These are phyloP conservation scores for Prunus campanulata DNA, from an alignment of 306 rosid species.

Conservation along the genomic window DNA sequence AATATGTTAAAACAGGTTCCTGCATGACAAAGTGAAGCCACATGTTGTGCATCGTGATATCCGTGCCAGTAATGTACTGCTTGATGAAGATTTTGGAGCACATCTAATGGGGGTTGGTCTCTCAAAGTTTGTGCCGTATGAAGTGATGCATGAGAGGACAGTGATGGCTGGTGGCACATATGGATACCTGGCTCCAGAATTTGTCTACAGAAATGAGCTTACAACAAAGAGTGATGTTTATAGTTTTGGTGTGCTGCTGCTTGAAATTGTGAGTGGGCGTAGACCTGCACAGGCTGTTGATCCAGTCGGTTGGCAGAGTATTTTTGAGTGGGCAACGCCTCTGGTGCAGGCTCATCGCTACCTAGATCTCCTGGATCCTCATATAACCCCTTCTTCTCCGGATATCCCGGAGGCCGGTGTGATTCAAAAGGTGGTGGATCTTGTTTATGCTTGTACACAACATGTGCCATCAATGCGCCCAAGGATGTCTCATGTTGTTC, in stretches of 20 bases:
- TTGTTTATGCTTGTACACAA: conserved; percentile 96
- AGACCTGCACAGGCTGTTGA: conserved; percentile 97
- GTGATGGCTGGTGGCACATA: conserved; percentile 98
- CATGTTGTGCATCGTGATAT: conserved; percentile 97
- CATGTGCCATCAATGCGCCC: conserved; percentile 99
- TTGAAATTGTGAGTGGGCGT: conserved; percentile 90
- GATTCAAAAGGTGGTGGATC: conserved; percentile 92
- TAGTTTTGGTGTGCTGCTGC: conserved; percentile 89
- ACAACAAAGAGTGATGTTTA: conserved; percentile 95
- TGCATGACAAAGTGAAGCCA: conserved; percentile 98
- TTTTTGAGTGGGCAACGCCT: conserved; percentile 97
- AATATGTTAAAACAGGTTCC: conserved; percentile 50
- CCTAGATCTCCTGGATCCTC: conserved; percentile 90
- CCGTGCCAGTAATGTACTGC: conserved; percentile 86
- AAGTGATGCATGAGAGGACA: conserved; percentile 92
- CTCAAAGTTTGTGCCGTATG: conserved; percentile 88
- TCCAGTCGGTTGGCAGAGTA: conserved; percentile 97
- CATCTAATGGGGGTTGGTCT: conserved; percentile 95
- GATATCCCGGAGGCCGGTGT: conserved; percentile 67
- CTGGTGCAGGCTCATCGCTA: conserved; percentile 90
- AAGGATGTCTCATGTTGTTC: conserved; percentile 97
- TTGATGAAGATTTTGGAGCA: conserved; percentile 96
- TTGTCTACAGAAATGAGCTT: conserved; percentile 87
- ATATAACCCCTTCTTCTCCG: conserved; percentile 54
- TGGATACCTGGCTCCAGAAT: conserved; percentile 96